Base-by-base conservation (phyloP, 2,329 filamentous ascomycete species). In the Pyrenophora seminiperda region DNA sequence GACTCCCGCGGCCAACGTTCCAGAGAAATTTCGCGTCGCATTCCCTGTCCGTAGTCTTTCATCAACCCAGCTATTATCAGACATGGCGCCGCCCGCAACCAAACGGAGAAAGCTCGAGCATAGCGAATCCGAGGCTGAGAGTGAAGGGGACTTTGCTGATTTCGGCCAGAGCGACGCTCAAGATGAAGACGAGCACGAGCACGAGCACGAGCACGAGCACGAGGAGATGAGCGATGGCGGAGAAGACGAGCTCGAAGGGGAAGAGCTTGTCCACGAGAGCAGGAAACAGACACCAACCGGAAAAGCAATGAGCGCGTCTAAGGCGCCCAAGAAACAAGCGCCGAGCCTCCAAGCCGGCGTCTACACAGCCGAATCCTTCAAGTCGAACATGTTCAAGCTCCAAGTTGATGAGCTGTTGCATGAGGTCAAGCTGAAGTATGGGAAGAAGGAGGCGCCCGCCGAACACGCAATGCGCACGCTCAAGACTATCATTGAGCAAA, bases 301-400 rank as follows among this genome's bases (percentile, higher is more conserved):
- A 40, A 59, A 57, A 44, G 43, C 51, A 30, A 52, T 40, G 22
- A 54, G 48, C 24, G 47, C 50, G 30, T 20, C 53, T 14, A 62
- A 63, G 47, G 38, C 55, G 13, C 50, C 43, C 14, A 71, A 64
- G 42, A 56, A 59, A 53, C 56, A 56, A 40, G 64, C 65, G 30
- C 47, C 58, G 30, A 61, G 55, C 17, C 60, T 63, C 7, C 64
- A 67, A 30, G 69, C 71, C 31, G 75, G 74, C 42, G 69, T 75
- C 19, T 81, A 79, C 64, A 74, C 72, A 15, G 77, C 76, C 24
- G 81, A 81, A 39, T 77, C 81, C n/a, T 86, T 82, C 75, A 86
- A 86, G 65, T 86, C 83, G 34, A 86, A 79, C 65, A 75, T 87
- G 48, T 87, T 89, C 74, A 87, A 87, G 66, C 71, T 88, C 7